Conservation (phyloP, 352 stramenopile species). For the Hyaloperonospora brassicae region DNA sequence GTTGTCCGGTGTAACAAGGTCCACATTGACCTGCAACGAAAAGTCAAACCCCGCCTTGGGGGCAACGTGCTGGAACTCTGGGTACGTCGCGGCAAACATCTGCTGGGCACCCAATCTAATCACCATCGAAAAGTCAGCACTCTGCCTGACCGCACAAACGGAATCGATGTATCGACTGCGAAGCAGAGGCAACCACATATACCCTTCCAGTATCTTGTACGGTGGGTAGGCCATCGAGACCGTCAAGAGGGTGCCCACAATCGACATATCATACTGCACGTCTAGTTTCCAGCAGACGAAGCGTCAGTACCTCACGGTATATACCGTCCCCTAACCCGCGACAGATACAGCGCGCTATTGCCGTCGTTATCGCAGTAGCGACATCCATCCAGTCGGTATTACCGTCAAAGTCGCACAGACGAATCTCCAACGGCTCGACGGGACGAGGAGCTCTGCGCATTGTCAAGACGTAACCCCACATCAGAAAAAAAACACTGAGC, state of each 20-base stretch:
- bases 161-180: not conserved
- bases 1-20: constrained; percentile 63
- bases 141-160: too few species aligned
- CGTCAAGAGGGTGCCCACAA: constrained; percentile 52
- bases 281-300: constrained; percentile 28
- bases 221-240: constrained; percentile 74
- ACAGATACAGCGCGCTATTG: not conserved
- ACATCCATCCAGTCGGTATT: not conserved
- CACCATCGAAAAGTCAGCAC: constrained; percentile 6
- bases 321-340: not conserved
- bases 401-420: constrained; percentile 82
- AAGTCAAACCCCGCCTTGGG: constrained; percentile 76
- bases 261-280: constrained; percentile 79
- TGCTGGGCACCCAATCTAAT: constrained; percentile 51
- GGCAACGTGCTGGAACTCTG: constrained; percentile 58
- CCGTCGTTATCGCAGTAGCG: not conserved
- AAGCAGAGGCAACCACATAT: not conserved
- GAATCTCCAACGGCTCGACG: constrained; percentile 68
- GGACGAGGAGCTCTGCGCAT: constrained; percentile 54
- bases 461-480: not conserved
- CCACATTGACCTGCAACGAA: constrained; percentile 66
- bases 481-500: too few species aligned
- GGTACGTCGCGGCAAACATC: constrained; percentile 69
- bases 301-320: constrained; percentile 4
- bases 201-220: constrained; percentile 66